These are phyloP conservation scores for Auriculariales sp. DNA, from an alignment of 768 basidiomycete species.

Conservation along the genomic window DNA sequence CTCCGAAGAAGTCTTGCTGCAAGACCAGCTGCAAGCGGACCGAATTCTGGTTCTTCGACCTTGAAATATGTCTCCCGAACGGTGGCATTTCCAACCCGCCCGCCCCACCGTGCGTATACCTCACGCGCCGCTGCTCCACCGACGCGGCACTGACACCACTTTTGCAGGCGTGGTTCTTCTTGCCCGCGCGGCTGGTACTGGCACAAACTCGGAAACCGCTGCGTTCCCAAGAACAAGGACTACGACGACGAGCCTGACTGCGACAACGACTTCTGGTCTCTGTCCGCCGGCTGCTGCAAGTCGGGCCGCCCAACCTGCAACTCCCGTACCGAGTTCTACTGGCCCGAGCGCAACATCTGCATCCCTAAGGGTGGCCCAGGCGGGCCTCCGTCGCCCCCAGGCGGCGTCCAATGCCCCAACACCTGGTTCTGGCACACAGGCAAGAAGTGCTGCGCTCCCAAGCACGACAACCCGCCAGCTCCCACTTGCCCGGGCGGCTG, in stretches of 20 bases:
- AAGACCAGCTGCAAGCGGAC: not conserved
- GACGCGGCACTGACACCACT: not conserved
- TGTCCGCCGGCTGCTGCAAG: constrained; percentile 26
- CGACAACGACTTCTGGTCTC: constrained; percentile 28
- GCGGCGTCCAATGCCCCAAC: constrained; percentile 22
- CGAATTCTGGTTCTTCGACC: not conserved
- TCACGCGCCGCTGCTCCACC: not conserved
- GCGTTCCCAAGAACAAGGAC: constrained; percentile 32
- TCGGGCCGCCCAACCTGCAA: constrained; percentile 10
- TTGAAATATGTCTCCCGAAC: not conserved
- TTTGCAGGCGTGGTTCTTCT: not conserved
- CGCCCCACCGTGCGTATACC: not conserved
- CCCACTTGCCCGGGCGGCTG: constrained; percentile 33
- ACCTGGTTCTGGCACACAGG: constrained; percentile 34
- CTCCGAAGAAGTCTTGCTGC: not conserved
- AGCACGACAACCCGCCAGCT: constrained; percentile 21
- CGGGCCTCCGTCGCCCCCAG: constrained; percentile 31
- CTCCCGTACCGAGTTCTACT: not conserved
- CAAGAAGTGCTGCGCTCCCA: constrained; percentile 40
- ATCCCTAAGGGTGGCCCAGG: constrained; percentile 22
- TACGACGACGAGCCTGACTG: constrained; percentile 29
- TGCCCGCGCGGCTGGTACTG: constrained; percentile 29
- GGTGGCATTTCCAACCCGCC: not conserved
- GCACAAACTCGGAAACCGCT: constrained; percentile 32
- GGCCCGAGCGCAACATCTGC: constrained; percentile 14